These are phyloP conservation scores for Hymenoscyphus occultus DNA, from an alignment of 2,329 filamentous ascomycete genomes.

Conservation along the genomic window DNA sequence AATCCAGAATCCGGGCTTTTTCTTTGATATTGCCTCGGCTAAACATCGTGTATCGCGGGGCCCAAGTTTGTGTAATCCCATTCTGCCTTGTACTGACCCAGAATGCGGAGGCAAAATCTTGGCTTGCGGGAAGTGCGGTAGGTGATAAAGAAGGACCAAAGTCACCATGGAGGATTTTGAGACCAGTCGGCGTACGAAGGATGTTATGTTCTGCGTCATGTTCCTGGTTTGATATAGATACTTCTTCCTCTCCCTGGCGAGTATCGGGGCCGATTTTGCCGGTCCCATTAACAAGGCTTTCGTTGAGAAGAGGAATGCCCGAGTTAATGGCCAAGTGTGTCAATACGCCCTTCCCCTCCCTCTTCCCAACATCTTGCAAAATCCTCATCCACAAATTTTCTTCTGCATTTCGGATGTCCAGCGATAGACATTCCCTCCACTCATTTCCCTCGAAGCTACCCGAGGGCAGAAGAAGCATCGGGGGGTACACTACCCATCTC, in stretches of 20 bases:
- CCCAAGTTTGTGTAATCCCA: slow-evolving; percentile 80
- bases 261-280: not conserved
- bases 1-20: slow-evolving; percentile 70
- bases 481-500: slow-evolving; percentile 58
- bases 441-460: slow-evolving; percentile 52
- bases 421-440: slow-evolving; percentile 11
- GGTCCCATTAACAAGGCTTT: slow-evolving; percentile 17
- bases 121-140: slow-evolving; percentile 14
- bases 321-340: slow-evolving; percentile 61
- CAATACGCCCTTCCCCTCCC: slow-evolving; percentile 40
- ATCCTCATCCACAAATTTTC: slow-evolving; percentile 48
- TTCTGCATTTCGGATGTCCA: slow-evolving; percentile 12
- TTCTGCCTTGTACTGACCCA: slow-evolving; percentile 81
- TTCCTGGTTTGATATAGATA: too few species aligned
- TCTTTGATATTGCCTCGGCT: slow-evolving; percentile 86
- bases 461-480: slow-evolving; percentile 58
- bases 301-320: slow-evolving; percentile 51
- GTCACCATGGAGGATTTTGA: slow-evolving; percentile 68
- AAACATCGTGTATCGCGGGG: slow-evolving; percentile 91
- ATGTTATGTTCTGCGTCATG: slow-evolving; percentile 9
- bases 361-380: slow-evolving; percentile 45
- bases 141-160: slow-evolving; percentile 56
- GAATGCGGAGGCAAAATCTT: slow-evolving; percentile 65
- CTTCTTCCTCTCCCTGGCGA: slow-evolving; percentile 1
- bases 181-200: slow-evolving; percentile 67